Evolutionary conservation across 2,329 filamentous ascomycete genomes (phyloP), one percentile per base, ranked within the genome.

Genomic region (Penicillium sp.): DNA sequence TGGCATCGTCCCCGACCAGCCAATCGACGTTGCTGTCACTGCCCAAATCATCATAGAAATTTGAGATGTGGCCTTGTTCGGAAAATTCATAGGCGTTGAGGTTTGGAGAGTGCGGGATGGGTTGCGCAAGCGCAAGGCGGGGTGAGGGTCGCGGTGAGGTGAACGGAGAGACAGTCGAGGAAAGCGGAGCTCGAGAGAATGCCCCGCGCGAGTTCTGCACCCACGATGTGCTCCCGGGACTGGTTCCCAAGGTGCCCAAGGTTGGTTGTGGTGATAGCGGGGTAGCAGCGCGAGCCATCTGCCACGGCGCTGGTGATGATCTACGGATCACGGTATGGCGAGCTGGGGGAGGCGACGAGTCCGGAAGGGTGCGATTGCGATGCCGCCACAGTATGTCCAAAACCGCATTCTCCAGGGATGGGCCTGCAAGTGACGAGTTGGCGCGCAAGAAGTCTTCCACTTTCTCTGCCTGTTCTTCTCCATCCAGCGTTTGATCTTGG

Each of bases 51-150:
- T 90, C 90, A 65, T 94, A 91, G 51, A 88, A 87, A 63, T 97
- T 90, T 39, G 85, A 84, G 13, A 86, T 83, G 5, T 88, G 86
- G 42, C 83, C 88, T 18, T 84, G 79, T 62, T 95, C 90, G 63
- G 83, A 91, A 71, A 96, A 96, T 69, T 95, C 89, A 72, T 97
- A 98, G 46, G 90, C 89, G 72, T 95, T 96, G 54, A 97, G 73
- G 65, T 81, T 95, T 35, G 93, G 93, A 60, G 90, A 96, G 69
- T 97, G 89, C 4, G 93, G 93, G 60, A 97, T 95, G 44, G 93
- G 93, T 42, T 88, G 91, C 7, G 90, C 89, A 65, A 95, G 86
- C 38, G 89, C 89, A 46, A 97, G 82, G 55, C 91, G 84, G 28
- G 93, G 93, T 11, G 91, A 97, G 9, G 93, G 90, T 44, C 90